These are phyloP conservation scores for Fusarium sp. DNA, from an alignment of 2,329 filamentous ascomycete genomes.

Conservation along the genomic window DNA sequence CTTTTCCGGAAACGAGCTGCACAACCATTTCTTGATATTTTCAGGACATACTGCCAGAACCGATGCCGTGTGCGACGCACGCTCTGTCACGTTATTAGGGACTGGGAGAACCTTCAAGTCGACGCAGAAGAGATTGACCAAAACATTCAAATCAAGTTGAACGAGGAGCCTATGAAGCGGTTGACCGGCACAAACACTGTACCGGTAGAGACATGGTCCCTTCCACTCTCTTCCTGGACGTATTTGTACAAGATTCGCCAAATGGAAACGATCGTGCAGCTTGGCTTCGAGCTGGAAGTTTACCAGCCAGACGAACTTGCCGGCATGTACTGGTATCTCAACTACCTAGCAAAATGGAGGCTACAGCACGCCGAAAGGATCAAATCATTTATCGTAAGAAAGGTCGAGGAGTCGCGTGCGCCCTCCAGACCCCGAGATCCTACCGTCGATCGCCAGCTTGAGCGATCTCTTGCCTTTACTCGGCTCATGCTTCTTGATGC, in stretches of 20 bases:
- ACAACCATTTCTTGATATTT: constrained; percentile 83
- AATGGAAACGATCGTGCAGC: constrained; percentile 87
- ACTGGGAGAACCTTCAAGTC: constrained; percentile 86
- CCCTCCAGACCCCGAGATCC: constrained; percentile 32
- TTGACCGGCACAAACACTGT: constrained; percentile 51
- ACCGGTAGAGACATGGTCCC: constrained; percentile 69
- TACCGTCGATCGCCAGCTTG: constrained; percentile 57
- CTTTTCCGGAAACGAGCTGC: constrained; percentile 70
- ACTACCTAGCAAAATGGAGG: constrained; percentile 76
- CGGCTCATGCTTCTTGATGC: constrained; percentile 73
- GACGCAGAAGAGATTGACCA: constrained; percentile 84
- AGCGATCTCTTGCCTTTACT: constrained; percentile 65
- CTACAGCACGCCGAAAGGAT: constrained; percentile 79
- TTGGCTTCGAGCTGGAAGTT: constrained; percentile 93
- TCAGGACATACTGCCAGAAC: constrained; percentile 89
- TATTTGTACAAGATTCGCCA: constrained; percentile 91
- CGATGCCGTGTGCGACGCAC: constrained; percentile 88
- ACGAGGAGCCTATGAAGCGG: constrained; percentile 69
- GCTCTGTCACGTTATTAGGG: constrained; percentile 83
- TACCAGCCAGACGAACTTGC: constrained; percentile 88
- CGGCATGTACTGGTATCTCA: constrained; percentile 92
- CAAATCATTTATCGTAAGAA: constrained; percentile 69
- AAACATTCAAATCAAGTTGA: constrained; percentile 70
- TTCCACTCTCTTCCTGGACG: constrained; percentile 87
- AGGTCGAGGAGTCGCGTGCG: constrained; percentile 49